Evolutionary conservation across 2,329 filamentous ascomycete species (phyloP).

Genomic region (Penicillium vulpinum): DNA sequence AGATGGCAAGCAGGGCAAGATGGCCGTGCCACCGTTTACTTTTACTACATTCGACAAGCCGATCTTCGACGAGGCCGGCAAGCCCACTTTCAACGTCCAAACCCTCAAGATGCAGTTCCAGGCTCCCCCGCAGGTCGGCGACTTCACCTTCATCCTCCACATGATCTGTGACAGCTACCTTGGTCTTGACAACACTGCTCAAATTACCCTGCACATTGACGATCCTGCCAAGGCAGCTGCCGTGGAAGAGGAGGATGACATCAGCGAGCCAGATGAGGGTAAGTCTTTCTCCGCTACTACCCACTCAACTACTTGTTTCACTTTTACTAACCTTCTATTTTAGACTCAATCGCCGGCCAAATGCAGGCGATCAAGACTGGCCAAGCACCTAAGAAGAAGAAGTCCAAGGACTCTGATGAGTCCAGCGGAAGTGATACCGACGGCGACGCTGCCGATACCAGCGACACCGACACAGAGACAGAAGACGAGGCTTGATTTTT

Average conservation of each 20-base stretch:
- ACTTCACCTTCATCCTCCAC: conserved; percentile 94
- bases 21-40: conserved; percentile 94
- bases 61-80: conserved; percentile 74
- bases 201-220: conserved; percentile 85
- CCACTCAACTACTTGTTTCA: background rate
- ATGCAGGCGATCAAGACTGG: conserved; percentile 83
- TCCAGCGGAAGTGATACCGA: conserved; percentile 67
- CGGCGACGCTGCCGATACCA: conserved; percentile 60
- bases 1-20: conserved; percentile 90
- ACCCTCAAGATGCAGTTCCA: conserved; percentile 97
- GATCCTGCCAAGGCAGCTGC: conserved; percentile 81
- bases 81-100: conserved; percentile 91
- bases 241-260: conserved; percentile 85
- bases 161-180: conserved; percentile 93
- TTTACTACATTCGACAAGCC: conserved; percentile 91
- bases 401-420: conserved; percentile 54
- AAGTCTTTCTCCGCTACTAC: conserved; percentile 42
- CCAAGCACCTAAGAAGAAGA: conserved; percentile 59
- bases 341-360: conserved; percentile 86
- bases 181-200: conserved; percentile 88
- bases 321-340: conserved; percentile 16
- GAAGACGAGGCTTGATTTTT: conserved; percentile 66
- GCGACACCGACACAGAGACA: conserved; percentile 69
- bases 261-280: conserved; percentile 98
- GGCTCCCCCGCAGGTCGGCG: conserved; percentile 84